phyloP scores from a whole-genome alignment of 2,329 filamentous ascomycete species.

The Aureobasidium zeae region DNA sequence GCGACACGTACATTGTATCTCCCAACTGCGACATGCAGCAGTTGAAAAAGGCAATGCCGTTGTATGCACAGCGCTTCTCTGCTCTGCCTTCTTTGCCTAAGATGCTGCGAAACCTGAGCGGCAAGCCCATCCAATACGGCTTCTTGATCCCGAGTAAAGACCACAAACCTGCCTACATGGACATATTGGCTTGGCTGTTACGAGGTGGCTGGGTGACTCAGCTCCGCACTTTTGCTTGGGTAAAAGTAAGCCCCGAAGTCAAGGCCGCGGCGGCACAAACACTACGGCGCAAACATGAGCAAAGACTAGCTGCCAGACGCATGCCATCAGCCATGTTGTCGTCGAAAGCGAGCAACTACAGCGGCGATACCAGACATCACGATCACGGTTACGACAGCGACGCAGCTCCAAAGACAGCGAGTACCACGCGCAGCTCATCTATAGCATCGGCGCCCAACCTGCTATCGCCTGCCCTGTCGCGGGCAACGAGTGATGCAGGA shows the following conservation, averaged over 20 bases:
- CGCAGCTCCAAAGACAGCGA: constrained; percentile 4
- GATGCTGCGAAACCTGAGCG: constrained; percentile 76
- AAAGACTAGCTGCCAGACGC: background rate
- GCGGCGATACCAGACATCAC: background rate
- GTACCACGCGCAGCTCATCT: background rate
- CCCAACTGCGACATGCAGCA: constrained; percentile 74
- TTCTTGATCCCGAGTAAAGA: constrained; percentile 76
- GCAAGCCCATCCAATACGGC: constrained; percentile 72
- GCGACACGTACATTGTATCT: constrained; percentile 85
- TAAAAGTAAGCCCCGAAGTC: constrained; percentile 33
- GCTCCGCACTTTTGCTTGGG: constrained; percentile 81
- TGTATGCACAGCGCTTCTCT: constrained; percentile 72
- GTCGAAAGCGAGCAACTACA: background rate
- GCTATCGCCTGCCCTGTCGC: background rate
- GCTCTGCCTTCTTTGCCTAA: constrained; percentile 74
- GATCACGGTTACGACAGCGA: too few relatives aligned
- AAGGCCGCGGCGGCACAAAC: constrained; percentile 13
- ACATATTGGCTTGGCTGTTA: constrained; percentile 88
- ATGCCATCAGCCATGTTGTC: background rate
- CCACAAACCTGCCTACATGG: constrained; percentile 78
- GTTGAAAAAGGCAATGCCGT: constrained; percentile 57
- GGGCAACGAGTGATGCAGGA: constrained; percentile 6
- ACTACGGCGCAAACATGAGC: constrained; percentile 12
- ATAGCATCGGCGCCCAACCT: background rate
- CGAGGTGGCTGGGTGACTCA: constrained; percentile 90